These are phyloP conservation scores for Scopulariopsis brevicaulis DNA, from an alignment of 2,329 filamentous ascomycete species.

Conservation along the genomic window DNA sequence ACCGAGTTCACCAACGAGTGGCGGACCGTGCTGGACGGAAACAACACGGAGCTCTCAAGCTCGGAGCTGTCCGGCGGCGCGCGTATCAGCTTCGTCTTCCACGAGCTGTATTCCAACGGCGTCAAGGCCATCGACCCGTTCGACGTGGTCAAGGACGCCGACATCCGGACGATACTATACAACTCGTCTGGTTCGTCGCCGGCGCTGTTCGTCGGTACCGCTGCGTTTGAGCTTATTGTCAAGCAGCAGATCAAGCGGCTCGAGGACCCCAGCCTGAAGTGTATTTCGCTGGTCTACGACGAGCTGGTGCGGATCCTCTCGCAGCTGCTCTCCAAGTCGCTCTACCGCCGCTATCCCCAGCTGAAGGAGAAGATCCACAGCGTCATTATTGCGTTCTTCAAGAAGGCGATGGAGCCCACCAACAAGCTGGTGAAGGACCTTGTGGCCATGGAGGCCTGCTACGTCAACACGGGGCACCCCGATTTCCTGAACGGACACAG, in stretches of 20 bases:
- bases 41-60: conserved; percentile 92
- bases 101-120: conserved; percentile 95
- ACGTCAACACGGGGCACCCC: conserved; percentile 96
- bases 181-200: conserved; percentile 98
- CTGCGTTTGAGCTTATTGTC: conserved; percentile 96
- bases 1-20: conserved; percentile 98
- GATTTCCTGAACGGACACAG: conserved; percentile 96
- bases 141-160: conserved; percentile 92
- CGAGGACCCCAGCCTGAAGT: conserved; percentile 94
- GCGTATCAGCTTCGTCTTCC: conserved; percentile 98
- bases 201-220: conserved; percentile 92
- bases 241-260: conserved; percentile 97
- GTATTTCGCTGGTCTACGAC: conserved; percentile 93
- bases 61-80: conserved; percentile 91
- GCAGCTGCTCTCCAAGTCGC: conserved; percentile 75
- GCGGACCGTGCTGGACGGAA: conserved; percentile 89
- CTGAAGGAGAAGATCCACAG: conserved; percentile 95
- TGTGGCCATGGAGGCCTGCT: conserved; percentile 90
- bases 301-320: conserved; percentile 92
- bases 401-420: conserved; percentile 95
- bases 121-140: conserved; percentile 97
- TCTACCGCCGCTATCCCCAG: conserved; percentile 86
- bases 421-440: conserved; percentile 94
- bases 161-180: conserved; percentile 94
- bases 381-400: conserved; percentile 91